Evolutionary conservation across 2,329 filamentous ascomycete genomes (phyloP).

Genomic region (Cryphonectria parasitica): DNA sequence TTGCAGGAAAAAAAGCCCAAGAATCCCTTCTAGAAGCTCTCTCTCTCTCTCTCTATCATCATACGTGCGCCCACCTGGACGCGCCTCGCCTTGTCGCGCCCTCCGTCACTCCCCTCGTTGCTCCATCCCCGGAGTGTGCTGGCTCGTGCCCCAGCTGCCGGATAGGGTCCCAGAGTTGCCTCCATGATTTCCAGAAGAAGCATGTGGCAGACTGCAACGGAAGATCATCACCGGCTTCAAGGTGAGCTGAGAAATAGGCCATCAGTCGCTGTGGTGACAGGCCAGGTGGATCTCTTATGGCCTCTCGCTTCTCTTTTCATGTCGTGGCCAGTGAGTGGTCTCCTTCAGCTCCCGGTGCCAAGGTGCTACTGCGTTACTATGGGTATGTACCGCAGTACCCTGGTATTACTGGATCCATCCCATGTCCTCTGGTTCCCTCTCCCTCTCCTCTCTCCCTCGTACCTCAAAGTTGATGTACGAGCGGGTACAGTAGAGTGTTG

Average conservation of each 20-base stretch:
- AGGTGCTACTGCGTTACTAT: not conserved
- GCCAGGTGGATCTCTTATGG: slow-evolving; percentile 9
- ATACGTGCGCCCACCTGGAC: not conserved
- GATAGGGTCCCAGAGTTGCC: slow-evolving; percentile 10
- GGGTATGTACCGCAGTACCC: not conserved
- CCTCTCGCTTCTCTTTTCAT: not conserved
- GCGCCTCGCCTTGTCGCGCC: not conserved
- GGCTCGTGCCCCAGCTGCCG: slow-evolving; percentile 6
- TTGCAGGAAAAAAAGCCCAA: not conserved
- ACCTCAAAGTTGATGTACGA: not conserved
- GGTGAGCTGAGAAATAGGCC: not conserved
- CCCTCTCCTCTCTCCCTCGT: too few species aligned
- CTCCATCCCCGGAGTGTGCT: slow-evolving; percentile 4
- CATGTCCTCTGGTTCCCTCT: not conserved
- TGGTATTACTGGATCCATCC: not conserved
- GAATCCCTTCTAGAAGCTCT: slow-evolving; percentile 10
- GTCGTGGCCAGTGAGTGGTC: not conserved
- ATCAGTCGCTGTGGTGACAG: not conserved
- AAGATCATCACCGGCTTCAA: not conserved
- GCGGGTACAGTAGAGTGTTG: not conserved
- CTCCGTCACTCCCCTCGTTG: not conserved
- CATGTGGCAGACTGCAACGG: slow-evolving; percentile 15
- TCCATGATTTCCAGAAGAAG: slow-evolving; percentile 9
- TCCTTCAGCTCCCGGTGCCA: not conserved
- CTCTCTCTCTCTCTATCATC: too few species aligned